These are phyloP conservation scores for Boletellus sp. DNA, from an alignment of 1,284 basidiomycete species.

Conservation along the genomic window DNA sequence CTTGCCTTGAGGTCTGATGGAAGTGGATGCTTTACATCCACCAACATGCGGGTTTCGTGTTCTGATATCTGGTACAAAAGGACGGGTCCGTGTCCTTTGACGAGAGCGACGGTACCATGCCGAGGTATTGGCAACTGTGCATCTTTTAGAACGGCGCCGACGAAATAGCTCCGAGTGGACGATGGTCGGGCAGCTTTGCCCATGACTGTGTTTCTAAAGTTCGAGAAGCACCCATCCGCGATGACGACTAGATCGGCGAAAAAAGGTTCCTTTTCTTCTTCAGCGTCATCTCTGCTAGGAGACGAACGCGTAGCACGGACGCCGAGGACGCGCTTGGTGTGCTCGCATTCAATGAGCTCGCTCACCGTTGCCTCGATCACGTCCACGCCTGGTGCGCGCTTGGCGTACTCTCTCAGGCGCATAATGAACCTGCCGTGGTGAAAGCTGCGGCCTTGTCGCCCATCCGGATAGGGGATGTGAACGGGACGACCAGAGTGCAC, in stretches of 20 bases:
- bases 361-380: constrained; percentile 83
- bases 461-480: constrained; percentile 86
- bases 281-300: constrained; percentile 24
- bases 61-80: constrained; percentile 79
- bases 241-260: constrained; percentile 82
- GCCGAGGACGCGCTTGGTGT: constrained; percentile 58
- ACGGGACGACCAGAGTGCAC: constrained; percentile 66
- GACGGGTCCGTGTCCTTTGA: constrained; percentile 62
- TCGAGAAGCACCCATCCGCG: constrained; percentile 94
- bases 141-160: constrained; percentile 67
- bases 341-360: constrained; percentile 63
- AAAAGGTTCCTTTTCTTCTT: constrained; percentile 48
- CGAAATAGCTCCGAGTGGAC: constrained; percentile 63
- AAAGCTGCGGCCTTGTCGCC: constrained; percentile 75
- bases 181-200: constrained; percentile 40
- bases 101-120: constrained; percentile 75
- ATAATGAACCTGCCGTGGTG: constrained; percentile 95
- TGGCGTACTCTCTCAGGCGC: constrained; percentile 69
- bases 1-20: constrained; percentile 79
- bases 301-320: constrained; percentile 49
- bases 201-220: constrained; percentile 60
- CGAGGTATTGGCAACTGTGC: constrained; percentile 64
- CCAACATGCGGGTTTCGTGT: constrained; percentile 85
- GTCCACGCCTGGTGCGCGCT: constrained; percentile 58
- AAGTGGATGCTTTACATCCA: constrained; percentile 86